A percentile compares a stretch with the other conserved stretches of the same genome.
These are phyloP conservation scores for Artemisia argyi DNA, from an alignment of 129 eudicot species.

Conservation along the genomic window DNA sequence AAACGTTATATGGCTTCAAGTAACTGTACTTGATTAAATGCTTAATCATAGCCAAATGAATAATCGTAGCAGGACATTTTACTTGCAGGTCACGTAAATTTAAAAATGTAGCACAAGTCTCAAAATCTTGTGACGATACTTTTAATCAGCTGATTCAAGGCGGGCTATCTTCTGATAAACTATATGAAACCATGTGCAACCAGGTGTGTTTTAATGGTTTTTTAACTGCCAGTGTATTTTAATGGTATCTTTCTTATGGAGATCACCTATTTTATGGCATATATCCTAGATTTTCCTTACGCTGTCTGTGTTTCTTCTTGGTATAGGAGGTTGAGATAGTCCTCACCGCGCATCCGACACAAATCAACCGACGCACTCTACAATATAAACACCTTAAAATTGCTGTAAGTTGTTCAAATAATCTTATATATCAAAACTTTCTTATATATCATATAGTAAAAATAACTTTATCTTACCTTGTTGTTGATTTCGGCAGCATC, in stretches of 20 bases:
- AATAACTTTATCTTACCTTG: background rate
- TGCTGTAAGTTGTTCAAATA: slow-evolving; percentile 51
- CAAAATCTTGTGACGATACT: slow-evolving; percentile 93
- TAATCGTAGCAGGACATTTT: background rate
- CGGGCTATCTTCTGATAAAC: slow-evolving; percentile 81
- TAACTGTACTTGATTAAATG: background rate
- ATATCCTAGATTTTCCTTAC: slow-evolving; percentile 8
- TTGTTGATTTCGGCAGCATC: slow-evolving; percentile 57
- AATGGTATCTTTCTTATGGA: background rate
- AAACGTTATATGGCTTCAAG: background rate
- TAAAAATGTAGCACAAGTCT: slow-evolving; percentile 46
- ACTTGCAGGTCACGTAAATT: slow-evolving; percentile 64
- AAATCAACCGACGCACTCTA: slow-evolving; percentile 87
- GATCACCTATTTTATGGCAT: background rate
- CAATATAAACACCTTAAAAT: slow-evolving; percentile 89
- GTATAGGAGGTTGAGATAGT: slow-evolving; percentile 88
- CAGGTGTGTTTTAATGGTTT: slow-evolving; percentile 48
- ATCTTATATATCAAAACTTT: background rate
- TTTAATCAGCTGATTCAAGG: slow-evolving; percentile 79
- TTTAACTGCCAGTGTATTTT: background rate
- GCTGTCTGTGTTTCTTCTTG: slow-evolving; percentile 19
- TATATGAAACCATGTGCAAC: slow-evolving; percentile 77
- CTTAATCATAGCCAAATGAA: background rate
- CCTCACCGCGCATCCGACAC: slow-evolving; percentile 99
- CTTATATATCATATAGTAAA: background rate